Evolutionary conservation across 1,284 basidiomycete genomes (phyloP).

Genomic region (Cutaneotrichosporon cutaneum): DNA sequence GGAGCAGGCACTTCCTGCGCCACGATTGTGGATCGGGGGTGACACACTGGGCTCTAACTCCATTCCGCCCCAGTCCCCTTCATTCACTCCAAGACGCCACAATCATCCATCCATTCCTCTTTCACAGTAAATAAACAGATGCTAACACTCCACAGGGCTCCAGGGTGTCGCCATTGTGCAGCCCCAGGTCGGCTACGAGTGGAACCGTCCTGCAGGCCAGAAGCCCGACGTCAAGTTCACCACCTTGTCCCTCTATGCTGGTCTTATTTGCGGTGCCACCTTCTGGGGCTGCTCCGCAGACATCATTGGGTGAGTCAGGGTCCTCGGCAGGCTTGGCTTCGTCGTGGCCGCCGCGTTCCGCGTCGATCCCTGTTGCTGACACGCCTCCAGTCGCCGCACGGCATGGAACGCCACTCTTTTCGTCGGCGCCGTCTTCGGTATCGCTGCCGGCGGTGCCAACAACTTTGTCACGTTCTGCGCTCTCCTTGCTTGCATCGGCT

Average conservation of each 20-base stretch:
- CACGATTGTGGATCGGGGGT: not conserved
- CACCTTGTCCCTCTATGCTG: slow-evolving; percentile 61
- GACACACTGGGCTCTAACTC: not conserved
- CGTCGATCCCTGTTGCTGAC: not conserved
- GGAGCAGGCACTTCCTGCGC: not conserved
- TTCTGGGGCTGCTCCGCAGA: slow-evolving; percentile 57
- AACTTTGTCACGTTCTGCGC: slow-evolving; percentile 55
- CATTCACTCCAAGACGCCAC: not conserved
- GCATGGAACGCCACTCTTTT: slow-evolving; percentile 65
- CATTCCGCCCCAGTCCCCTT: not conserved
- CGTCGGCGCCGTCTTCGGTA: slow-evolving; percentile 62
- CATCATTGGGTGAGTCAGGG: slow-evolving; percentile 45
- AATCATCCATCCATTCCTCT: not conserved
- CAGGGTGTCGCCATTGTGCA: slow-evolving; percentile 61
- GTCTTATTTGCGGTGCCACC: slow-evolving; percentile 61
- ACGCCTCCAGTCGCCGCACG: slow-evolving; percentile 54
- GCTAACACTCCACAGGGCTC: slow-evolving; percentile 46
- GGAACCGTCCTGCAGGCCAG: slow-evolving; percentile 29
- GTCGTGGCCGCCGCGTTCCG: not conserved
- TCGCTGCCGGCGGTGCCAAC: slow-evolving; percentile 60
- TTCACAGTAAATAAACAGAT: not conserved
- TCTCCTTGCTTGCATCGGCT: slow-evolving; percentile 55
- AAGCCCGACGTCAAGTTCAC: slow-evolving; percentile 34
- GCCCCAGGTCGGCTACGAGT: slow-evolving; percentile 56
- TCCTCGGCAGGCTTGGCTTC: not conserved